These are phyloP conservation scores for Stenocarpella maydis DNA, from an alignment of 2,329 filamentous ascomycete species.

Conservation along the genomic window DNA sequence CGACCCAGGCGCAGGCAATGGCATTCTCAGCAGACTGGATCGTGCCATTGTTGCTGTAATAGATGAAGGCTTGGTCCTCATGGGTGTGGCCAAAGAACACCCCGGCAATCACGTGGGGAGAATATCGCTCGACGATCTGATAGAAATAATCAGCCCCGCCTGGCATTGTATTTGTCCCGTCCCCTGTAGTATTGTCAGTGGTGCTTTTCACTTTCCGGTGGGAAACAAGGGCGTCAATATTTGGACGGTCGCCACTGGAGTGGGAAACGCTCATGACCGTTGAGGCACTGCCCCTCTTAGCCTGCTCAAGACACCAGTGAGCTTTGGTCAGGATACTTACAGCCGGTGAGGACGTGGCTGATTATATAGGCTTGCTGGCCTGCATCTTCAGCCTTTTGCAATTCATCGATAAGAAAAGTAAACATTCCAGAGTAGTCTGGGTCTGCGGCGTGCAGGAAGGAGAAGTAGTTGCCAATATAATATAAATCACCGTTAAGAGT, in stretches of 20 bases:
- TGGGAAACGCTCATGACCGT: no score
- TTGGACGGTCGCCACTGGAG: no score
- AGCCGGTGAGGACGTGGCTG: slow-evolving; percentile 60
- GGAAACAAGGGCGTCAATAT: no score
- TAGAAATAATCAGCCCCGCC: slow-evolving; percentile 52
- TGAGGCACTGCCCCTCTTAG: neutral
- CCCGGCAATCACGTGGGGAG: slow-evolving; percentile 52
- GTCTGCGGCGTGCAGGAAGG: slow-evolving; percentile 49
- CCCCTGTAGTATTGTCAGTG: slow-evolving; percentile 37
- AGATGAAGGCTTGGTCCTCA: slow-evolving; percentile 53
- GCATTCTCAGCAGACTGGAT: slow-evolving; percentile 51
- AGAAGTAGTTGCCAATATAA: slow-evolving; percentile 54
- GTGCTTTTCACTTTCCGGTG: no score
- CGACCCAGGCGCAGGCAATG: slow-evolving; percentile 50
- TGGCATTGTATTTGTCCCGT: slow-evolving; percentile 60
- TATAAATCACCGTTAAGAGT: slow-evolving; percentile 57
- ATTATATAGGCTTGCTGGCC: slow-evolving; percentile 53
- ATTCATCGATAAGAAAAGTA: slow-evolving; percentile 52
- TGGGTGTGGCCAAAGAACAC: slow-evolving; percentile 54
- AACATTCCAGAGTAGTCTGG: slow-evolving; percentile 52
- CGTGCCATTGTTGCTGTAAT: slow-evolving; percentile 56
- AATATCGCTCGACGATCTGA: slow-evolving; percentile 51
- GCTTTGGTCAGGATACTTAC: slow-evolving; percentile 41
- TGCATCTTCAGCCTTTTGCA: slow-evolving; percentile 51
- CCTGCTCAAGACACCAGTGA: no score